Evolutionary conservation across 306 rosid genomes (phyloP), one percentile per base, ranked within the genome.

Genomic region (Myrica gale): DNA sequence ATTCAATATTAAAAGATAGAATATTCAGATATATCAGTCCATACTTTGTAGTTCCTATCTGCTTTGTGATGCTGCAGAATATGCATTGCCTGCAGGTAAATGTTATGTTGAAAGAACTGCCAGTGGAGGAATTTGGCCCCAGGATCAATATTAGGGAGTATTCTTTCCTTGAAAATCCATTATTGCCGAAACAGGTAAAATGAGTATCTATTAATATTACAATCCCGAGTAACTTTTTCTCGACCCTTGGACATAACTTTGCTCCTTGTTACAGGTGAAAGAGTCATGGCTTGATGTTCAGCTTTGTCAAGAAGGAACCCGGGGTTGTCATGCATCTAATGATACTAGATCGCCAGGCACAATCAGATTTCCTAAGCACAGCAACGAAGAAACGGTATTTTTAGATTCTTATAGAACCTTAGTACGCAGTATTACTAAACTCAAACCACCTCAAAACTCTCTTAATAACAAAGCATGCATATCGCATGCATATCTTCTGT

Each of bases 241-340:
- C 37, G 58, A 41, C 74, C n/a, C 66, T 46, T 81, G 15, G 67
- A 76, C 69, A 68, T 78, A 55, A 72, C 26, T 5, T 8, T 73
- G 80, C 54, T 71, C 83, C 51, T 84, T 63, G 69, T 57, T 75
- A 74, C 86, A 96, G 99, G 94, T 90, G 80, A 96, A 87, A 77
- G 89, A 78, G 16, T 96, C 99, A 60, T 82, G 98, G 96, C 92
- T 96, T 63, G 87, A 96, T 68, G 97, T 96, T 82, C 93, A 89
- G 20, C 89, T 96, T 71, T 92, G 99, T 80, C 87, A 84, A 84
- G 89, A 86, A 82, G 98, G 90, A 85, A 82, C 42, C 16, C 69
- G 32, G 67, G 83, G 77, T 75, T 96, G 96, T 62, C 71, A 69
- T 42, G 85, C 85, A 58, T 88, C 93, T 63, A 84, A 88, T 77